Conservation (phyloP, 2,329 filamentous ascomycete species). For the Sarocladium kiliense region DNA sequence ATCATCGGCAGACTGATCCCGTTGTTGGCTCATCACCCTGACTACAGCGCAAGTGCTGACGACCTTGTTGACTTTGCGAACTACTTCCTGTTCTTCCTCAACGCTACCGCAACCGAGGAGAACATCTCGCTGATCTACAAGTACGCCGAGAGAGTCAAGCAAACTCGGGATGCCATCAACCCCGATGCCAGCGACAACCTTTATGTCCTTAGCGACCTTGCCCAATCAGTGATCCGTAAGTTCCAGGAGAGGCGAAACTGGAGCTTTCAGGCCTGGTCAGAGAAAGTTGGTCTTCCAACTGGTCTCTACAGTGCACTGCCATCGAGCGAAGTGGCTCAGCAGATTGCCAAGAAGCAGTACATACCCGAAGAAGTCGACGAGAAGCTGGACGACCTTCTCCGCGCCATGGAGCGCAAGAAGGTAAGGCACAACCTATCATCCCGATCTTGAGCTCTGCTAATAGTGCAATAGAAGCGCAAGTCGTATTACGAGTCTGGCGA, state of each 20-base stretch:
- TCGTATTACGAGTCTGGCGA: constrained; percentile 44
- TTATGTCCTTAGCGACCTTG: constrained; percentile 83
- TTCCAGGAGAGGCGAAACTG: constrained; percentile 85
- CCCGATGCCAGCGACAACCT: constrained; percentile 65
- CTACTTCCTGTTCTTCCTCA: constrained; percentile 88
- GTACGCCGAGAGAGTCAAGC: constrained; percentile 88
- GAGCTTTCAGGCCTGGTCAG: constrained; percentile 77
- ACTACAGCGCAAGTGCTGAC: constrained; percentile 64
- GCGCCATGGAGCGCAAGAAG: constrained; percentile 68
- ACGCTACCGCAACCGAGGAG: constrained; percentile 73
- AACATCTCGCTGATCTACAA: constrained; percentile 88
- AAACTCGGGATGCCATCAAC: constrained; percentile 74
- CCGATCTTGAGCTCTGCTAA: constrained; percentile 20
- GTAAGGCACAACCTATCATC: constrained; percentile 27
- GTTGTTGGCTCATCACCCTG: constrained; percentile 87
- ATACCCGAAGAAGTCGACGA: constrained; percentile 73
- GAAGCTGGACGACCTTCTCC: constrained; percentile 63
- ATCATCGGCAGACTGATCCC: constrained; percentile 79
- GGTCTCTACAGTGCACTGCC: constrained; percentile 72
- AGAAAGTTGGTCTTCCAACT: constrained; percentile 73
- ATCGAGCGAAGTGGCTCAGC: constrained; percentile 72
- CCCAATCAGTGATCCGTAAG: constrained; percentile 73
- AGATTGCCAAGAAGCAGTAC: constrained; percentile 82
- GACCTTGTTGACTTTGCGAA: constrained; percentile 77
- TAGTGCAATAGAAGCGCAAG: constrained; percentile 48